Conservation (phyloP, 805 yeast genomes). For the Saccharomycopsis malanga region DNA sequence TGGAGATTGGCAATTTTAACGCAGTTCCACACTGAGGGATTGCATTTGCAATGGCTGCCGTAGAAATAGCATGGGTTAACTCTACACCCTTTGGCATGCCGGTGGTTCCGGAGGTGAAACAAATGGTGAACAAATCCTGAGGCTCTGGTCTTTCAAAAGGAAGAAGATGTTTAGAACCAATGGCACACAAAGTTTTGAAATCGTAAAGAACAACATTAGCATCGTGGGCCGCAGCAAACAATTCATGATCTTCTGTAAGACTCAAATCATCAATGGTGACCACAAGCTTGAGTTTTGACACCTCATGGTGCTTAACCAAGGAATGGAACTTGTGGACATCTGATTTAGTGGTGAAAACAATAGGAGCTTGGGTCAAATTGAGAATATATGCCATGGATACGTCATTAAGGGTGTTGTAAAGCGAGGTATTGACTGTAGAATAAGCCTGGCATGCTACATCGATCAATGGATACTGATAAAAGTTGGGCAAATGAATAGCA, state of each 20-base stretch:
- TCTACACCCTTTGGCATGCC: slow-evolving; percentile 70
- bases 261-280: slow-evolving; percentile 48
- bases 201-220: slow-evolving; percentile 29
- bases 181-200: slow-evolving; percentile 29
- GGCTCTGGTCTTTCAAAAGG: slow-evolving; percentile 43
- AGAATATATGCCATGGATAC: slow-evolving; percentile 58
- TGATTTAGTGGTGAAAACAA: slow-evolving; percentile 44
- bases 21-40: slow-evolving; percentile 5
- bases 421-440: slow-evolving; percentile 44
- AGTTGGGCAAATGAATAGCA: slow-evolving; percentile 52
- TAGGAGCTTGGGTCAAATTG: slow-evolving; percentile 53
- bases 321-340: slow-evolving; percentile 44
- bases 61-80: slow-evolving; percentile 40
- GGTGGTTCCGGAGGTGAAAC: slow-evolving; percentile 65
- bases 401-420: slow-evolving; percentile 52
- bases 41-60: slow-evolving; percentile 25
- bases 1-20: slow-evolving; percentile 22
- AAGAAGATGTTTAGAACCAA: slow-evolving; percentile 38
- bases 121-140: slow-evolving; percentile 50
- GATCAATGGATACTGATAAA: slow-evolving; percentile 62
- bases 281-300: slow-evolving; percentile 38
- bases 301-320: slow-evolving; percentile 34
- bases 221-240: slow-evolving; percentile 28
- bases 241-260: slow-evolving; percentile 28
- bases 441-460: slow-evolving; percentile 62